phyloP scores from a whole-genome alignment of 352 stramenopile species.

The Blastocystis sp. region DNA sequence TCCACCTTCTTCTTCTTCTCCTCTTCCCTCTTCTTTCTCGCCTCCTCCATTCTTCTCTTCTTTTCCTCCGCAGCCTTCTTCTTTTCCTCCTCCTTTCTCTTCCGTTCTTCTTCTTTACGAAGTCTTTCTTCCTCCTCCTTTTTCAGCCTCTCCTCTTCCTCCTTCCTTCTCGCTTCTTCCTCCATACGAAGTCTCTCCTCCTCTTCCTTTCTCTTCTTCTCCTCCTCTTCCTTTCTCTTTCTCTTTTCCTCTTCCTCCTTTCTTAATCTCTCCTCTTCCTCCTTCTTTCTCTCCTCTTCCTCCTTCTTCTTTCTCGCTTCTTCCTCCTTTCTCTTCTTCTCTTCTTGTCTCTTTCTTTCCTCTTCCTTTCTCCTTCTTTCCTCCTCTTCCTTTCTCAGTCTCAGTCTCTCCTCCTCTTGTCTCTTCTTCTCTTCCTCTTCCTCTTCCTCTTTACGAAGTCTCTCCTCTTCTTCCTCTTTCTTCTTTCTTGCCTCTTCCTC shows the following conservation, averaged over 20 bases:
- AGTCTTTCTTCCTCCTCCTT: too few relatives aligned
- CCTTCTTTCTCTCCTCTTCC: neutral
- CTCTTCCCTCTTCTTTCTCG: neutral
- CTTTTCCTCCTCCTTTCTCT: conserved; percentile 6
- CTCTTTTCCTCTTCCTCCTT: neutral
- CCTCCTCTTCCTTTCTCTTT: neutral
- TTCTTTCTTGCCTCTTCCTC: neutral
- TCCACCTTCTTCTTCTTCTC: neutral
- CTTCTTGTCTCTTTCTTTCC: neutral
- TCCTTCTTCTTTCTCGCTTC: neutral
- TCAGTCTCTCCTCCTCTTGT: conserved; percentile 23
- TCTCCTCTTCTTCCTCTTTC: neutral
- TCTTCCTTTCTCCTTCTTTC: neutral
- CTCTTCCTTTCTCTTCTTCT: neutral
- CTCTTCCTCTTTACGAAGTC: neutral
- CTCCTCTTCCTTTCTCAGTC: neutral
- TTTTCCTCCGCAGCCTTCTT: neutral
- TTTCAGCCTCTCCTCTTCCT: too few relatives aligned
- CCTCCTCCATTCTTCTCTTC: neutral
- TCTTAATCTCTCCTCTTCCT: neutral
- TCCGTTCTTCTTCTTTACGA: neutral
- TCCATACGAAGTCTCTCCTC: too few relatives aligned
- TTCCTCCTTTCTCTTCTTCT: neutral
- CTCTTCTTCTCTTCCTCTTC: neutral
- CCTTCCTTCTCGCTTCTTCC: neutral